Conservation (phyloP, 805 yeast genomes). For the Sugiyamaella americana region DNA sequence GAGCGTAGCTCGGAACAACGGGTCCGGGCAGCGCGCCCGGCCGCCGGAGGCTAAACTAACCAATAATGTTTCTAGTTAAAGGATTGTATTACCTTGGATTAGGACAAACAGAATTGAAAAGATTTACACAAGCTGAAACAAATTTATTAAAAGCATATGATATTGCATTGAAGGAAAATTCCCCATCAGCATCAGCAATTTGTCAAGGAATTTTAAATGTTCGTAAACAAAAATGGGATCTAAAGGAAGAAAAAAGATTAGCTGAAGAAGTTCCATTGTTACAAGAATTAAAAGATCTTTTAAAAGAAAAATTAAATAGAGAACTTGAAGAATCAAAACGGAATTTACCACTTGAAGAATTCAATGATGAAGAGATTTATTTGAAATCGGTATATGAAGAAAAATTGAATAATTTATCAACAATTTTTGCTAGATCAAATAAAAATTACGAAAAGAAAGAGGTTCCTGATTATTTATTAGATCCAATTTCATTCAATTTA, state of each 20-base stretch:
- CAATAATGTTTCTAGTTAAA: conserved; percentile 21
- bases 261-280: conserved; percentile 21
- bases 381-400: conserved; percentile 16
- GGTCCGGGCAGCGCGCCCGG: too few relatives aligned
- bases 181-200: conserved; percentile 27
- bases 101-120: conserved; percentile 23
- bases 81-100: conserved; percentile 26
- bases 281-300: conserved; percentile 22
- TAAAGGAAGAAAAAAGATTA: conserved; percentile 22
- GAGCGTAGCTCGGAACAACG: neutral
- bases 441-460: conserved; percentile 21
- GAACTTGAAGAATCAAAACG: conserved; percentile 13
- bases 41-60: conserved; percentile 9
- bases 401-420: conserved; percentile 18
- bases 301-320: conserved; percentile 12
- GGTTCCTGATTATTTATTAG: conserved; percentile 36
- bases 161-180: conserved; percentile 22
- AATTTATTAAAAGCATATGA: conserved; percentile 27
- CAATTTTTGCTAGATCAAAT: conserved; percentile 24
- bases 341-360: conserved; percentile 15
- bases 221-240: conserved; percentile 24
- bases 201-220: conserved; percentile 23
- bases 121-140: conserved; percentile 26
- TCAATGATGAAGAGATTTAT: conserved; percentile 20
- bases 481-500: conserved; percentile 38